These are phyloP conservation scores for Lecanicillium sp. DNA, from an alignment of 2,329 filamentous ascomycete genomes.

Conservation along the genomic window DNA sequence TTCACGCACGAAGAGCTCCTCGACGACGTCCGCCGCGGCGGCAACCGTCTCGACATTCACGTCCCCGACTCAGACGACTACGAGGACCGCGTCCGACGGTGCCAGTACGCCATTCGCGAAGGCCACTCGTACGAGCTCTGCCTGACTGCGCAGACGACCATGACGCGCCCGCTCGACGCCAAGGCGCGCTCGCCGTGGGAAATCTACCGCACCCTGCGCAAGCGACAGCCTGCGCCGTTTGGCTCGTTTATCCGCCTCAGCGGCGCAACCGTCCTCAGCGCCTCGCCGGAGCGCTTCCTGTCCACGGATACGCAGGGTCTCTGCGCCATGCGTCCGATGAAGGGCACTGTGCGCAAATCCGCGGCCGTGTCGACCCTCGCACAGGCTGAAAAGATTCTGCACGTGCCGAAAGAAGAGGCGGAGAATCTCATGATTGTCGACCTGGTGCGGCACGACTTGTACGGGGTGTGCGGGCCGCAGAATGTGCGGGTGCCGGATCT, in stretches of 20 bases:
- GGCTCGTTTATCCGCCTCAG: conserved; percentile 72
- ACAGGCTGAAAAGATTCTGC: conserved; percentile 64
- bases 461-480: conserved; percentile 70
- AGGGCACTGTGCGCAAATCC: conserved; percentile 85
- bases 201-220: conserved; percentile 62
- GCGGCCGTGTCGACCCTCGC: conserved; percentile 55
- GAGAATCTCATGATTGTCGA: conserved; percentile 99
- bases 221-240: conserved; percentile 73
- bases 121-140: conserved; percentile 84
- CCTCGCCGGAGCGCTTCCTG: conserved; percentile 85
- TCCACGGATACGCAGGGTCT: conserved; percentile 42
- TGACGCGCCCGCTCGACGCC: conserved; percentile 40
- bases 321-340: conserved; percentile 86
- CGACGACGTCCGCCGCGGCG: conserved; percentile 7
- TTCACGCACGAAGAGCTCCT: conserved; percentile 9
- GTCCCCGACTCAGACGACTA: conserved; percentile 45
- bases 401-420: conserved; percentile 80
- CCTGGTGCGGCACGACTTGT: conserved; percentile 86
- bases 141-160: conserved; percentile 65
- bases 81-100: conserved; percentile 56
- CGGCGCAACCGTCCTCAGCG: conserved; percentile 63
- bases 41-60: conserved; percentile 20
- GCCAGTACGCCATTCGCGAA: conserved; percentile 62
- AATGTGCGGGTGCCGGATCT: conserved; percentile 68
- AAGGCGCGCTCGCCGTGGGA: conserved; percentile 51